These are phyloP conservation scores for Hymenoscyphus salicellus DNA, from an alignment of 2,329 filamentous ascomycete species.

Conservation along the genomic window DNA sequence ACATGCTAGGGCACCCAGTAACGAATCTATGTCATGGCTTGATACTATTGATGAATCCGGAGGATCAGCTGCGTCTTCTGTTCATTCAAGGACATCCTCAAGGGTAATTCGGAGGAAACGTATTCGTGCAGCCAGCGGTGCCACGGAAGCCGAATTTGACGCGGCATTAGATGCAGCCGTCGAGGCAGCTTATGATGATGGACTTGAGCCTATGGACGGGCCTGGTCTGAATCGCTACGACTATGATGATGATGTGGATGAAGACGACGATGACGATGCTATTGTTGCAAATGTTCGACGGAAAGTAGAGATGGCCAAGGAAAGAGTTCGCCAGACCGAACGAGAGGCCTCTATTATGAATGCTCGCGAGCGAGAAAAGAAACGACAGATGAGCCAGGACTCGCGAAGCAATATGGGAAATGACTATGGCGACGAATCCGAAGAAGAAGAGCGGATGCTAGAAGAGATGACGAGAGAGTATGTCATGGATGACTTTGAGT, in stretches of 20 bases:
- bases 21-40: slow-evolving; percentile 87
- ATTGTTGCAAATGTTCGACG: slow-evolving; percentile 56
- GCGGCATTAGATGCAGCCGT: slow-evolving; percentile 92
- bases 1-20: slow-evolving; percentile 61
- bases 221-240: slow-evolving; percentile 26
- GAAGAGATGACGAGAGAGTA: slow-evolving; percentile 88
- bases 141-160: slow-evolving; percentile 87
- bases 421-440: slow-evolving; percentile 61
- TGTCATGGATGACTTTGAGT: slow-evolving; percentile 77
- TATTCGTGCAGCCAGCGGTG: slow-evolving; percentile 64
- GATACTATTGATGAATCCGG: slow-evolving; percentile 91
- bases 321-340: slow-evolving; percentile 71
- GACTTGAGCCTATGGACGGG: slow-evolving; percentile 69
- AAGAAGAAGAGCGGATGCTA: slow-evolving; percentile 72
- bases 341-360: slow-evolving; percentile 62
- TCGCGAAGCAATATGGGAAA: slow-evolving; percentile 46
- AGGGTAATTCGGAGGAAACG: slow-evolving; percentile 66
- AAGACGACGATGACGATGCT: slow-evolving; percentile 44
- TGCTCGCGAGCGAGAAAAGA: slow-evolving; percentile 58
- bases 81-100: slow-evolving; percentile 76
- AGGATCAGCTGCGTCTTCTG: slow-evolving; percentile 72
- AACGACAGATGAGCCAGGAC: slow-evolving; percentile 34
- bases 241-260: slow-evolving; percentile 42
- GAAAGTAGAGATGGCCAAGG: slow-evolving; percentile 72
- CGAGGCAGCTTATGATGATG: slow-evolving; percentile 92